Percentiles rank a stretch among this genome's conserved stretches.
Conservation (phyloP, 2,329 filamentous ascomycete genomes). For the Acrocalymma vagum region DNA sequence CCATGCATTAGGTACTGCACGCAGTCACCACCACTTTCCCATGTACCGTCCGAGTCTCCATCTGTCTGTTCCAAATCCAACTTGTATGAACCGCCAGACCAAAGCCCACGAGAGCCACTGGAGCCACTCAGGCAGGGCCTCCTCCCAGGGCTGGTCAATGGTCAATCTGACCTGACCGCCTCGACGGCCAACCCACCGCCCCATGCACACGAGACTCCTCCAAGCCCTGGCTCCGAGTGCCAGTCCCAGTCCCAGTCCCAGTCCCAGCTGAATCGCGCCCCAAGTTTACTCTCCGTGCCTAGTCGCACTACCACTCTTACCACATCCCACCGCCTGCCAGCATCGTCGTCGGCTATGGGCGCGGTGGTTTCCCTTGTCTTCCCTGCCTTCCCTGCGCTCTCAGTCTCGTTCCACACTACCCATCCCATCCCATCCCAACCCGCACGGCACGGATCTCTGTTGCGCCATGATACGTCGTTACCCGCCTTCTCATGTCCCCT, state of each 20-base stretch:
- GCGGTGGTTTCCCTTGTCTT: conserved; percentile 34
- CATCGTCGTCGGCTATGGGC: conserved; percentile 33
- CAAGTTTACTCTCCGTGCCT: conserved; percentile 30
- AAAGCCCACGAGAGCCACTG: too few relatives aligned
- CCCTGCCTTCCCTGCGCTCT: too few relatives aligned
- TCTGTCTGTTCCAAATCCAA: too few relatives aligned
- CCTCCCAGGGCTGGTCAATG: conserved; percentile 29
- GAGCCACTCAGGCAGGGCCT: too few relatives aligned
- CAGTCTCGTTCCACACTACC: too few relatives aligned
- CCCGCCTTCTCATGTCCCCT: conserved; percentile 39
- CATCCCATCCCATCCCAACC: too few relatives aligned
- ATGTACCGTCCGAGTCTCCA: conserved; percentile 37
- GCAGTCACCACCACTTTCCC: conserved; percentile 9
- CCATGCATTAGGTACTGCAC: neutral
- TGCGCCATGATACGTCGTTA: conserved; percentile 52
- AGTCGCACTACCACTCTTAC: conserved; percentile 40
- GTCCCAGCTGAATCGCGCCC: conserved; percentile 46
- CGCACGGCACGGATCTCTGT: conserved; percentile 49
- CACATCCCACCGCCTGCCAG: too few relatives aligned
- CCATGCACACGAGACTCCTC: conserved; percentile 41
- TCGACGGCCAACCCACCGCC: conserved; percentile 30
- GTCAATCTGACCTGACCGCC: conserved; percentile 33
- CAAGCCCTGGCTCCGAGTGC: conserved; percentile 30
- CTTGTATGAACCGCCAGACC: too few relatives aligned
- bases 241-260: too few relatives aligned